Conservation (phyloP, 2,329 filamentous ascomycete genomes). For the Xenosphaeropsis pyriputrescens region DNA sequence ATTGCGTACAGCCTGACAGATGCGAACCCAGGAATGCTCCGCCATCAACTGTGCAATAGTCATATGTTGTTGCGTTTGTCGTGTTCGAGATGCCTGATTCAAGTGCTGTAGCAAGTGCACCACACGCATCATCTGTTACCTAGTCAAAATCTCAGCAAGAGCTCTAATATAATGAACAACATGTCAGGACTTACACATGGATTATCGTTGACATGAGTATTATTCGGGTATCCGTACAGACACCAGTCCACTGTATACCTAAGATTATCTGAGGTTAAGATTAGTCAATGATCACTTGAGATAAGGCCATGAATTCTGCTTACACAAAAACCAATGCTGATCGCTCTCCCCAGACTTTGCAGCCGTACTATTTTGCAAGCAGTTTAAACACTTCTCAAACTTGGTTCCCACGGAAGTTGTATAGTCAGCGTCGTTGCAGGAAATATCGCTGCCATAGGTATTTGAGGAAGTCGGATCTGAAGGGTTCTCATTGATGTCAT, state of each 20-base stretch:
- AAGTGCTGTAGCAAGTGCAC: slow-evolving; percentile 10
- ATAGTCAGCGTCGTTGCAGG: slow-evolving; percentile 13
- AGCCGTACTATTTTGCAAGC: slow-evolving; percentile 14
- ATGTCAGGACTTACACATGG: neutral
- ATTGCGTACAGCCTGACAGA: slow-evolving; percentile 4
- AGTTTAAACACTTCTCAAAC: slow-evolving; percentile 13
- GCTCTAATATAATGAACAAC: too few relatives aligned
- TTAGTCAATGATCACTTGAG: neutral
- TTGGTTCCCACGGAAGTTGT: slow-evolving; percentile 10
- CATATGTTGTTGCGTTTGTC: slow-evolving; percentile 8
- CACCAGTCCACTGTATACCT: slow-evolving; percentile 14
- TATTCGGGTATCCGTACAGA: slow-evolving; percentile 11
- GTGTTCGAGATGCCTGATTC: slow-evolving; percentile 10
- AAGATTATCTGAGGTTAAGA: slow-evolving; percentile 12
- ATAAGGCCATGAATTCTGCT: slow-evolving; percentile 2
- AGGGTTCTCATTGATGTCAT: slow-evolving; percentile 19
- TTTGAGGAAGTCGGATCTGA: slow-evolving; percentile 21
- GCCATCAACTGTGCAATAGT: slow-evolving; percentile 12
- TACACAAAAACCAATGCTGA: slow-evolving; percentile 16
- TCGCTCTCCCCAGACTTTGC: slow-evolving; percentile 10
- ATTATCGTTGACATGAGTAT: slow-evolving; percentile 3
- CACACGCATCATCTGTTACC: slow-evolving; percentile 12
- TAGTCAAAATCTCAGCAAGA: slow-evolving; percentile 5
- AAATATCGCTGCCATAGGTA: slow-evolving; percentile 30
- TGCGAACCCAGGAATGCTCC: slow-evolving; percentile 6